Base-by-base conservation (phyloP, 208 protist species). In the Trypanosoma theileri region DNA sequence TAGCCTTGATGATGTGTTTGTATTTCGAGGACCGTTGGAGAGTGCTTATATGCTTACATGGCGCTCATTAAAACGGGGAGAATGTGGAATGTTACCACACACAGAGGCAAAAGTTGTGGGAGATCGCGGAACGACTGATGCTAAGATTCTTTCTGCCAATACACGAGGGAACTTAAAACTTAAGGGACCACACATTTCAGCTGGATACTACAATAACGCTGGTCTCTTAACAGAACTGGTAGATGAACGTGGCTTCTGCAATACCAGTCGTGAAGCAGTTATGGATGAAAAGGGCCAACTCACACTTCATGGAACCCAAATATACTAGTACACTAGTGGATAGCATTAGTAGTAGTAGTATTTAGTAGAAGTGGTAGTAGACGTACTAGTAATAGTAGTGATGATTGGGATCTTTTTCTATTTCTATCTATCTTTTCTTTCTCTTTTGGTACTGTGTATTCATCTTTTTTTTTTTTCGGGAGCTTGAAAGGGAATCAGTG, bases 131-230 rank as follows among this genome's bases (percentile, higher is more conserved):
- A 93, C 91, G 14, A 75, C 78, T 14, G 91, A 96, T 55, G 91
- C 91, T n/a, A 91, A 88, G 72, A 82, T 96, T 56, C 77, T 96
- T 46, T 80, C 89, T 19, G 74, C 82, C 22, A 89, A 86, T 62
- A 91, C 87, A 46, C 86, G 89, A 52, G 91, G 91, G 22, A 94
- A 96, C 70, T 70, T 96, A 61, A 85, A 86, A 48, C 79, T 96
- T 22, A 94, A 94, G 67, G 91, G 89, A 2, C 91, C 91, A 9
- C 89, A 95, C 68, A 75, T 96, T 31, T 86, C 84, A 12, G 69
- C 86, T 13, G 82, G 81, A 12, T 96, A 94, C 78, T 96, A 94
- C 87, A 96, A 95, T 77, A 96, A 96, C 58, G 91, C 91, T 6
- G 91, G 91, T 10, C 59, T 96, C 35, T 65, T 96, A 69, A 95